Percentiles rank a stretch among this genome's conserved stretches.
phyloP scores from a whole-genome alignment of 257 asterid genomes.

The Rehmannia glutinosa region DNA sequence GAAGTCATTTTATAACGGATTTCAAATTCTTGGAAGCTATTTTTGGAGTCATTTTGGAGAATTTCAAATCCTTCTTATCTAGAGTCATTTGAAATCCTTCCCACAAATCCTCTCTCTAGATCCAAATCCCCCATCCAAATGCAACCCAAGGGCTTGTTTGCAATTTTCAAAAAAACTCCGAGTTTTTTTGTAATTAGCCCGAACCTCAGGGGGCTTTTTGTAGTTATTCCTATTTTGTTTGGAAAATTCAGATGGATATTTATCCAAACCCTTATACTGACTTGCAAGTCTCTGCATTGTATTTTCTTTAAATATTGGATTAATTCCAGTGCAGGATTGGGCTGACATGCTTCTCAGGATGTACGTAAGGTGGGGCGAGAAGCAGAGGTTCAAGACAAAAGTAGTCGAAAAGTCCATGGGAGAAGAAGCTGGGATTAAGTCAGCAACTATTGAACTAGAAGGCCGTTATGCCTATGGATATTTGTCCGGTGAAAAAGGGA shows the following conservation, averaged over 20 bases:
- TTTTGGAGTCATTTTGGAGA: too few relatives aligned
- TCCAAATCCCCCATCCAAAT: too few relatives aligned
- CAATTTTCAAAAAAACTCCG: too few relatives aligned
- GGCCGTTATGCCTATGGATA: slow-evolving; percentile 92
- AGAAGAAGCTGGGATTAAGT: slow-evolving; percentile 96
- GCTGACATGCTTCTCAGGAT: slow-evolving; percentile 99
- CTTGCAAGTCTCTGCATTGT: background rate
- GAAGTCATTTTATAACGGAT: too few relatives aligned
- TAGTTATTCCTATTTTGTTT: background rate
- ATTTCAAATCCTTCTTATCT: too few relatives aligned
- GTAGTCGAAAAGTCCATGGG: slow-evolving; percentile 92
- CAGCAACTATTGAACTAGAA: slow-evolving; percentile 85
- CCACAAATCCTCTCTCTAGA: too few relatives aligned
- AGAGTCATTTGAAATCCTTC: too few relatives aligned
- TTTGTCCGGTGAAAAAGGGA: slow-evolving; percentile 96
- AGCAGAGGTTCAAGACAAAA: slow-evolving; percentile 77
- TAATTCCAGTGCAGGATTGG: slow-evolving; percentile 98
- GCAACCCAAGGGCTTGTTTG: too few relatives aligned
- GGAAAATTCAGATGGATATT: background rate
- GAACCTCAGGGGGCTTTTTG: too few relatives aligned
- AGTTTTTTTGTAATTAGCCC: too few relatives aligned
- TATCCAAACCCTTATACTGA: background rate
- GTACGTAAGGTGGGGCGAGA: slow-evolving; percentile 95
- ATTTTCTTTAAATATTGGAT: slow-evolving; percentile 52
- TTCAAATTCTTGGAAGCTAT: too few relatives aligned